Percentiles rank a stretch among this genome's conserved stretches.
These are phyloP conservation scores for Coriolopsis trogii DNA, from an alignment of 1,284 basidiomycete genomes.

Conservation along the genomic window DNA sequence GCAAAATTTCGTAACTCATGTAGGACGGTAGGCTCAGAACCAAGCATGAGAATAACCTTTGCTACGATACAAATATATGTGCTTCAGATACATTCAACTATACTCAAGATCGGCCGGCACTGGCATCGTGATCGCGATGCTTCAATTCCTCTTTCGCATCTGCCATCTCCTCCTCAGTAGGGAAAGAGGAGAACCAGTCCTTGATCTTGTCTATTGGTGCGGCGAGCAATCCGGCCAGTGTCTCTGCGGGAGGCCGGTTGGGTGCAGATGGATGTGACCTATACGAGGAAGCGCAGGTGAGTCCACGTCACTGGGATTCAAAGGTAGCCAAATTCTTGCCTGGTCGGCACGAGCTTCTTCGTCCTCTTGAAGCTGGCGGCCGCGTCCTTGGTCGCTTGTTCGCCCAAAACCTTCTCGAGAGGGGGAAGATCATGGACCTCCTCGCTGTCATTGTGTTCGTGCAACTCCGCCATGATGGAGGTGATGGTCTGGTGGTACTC, in stretches of 20 bases:
- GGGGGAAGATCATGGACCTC: conserved; percentile 57
- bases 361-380: conserved; percentile 55
- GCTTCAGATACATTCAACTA: neutral
- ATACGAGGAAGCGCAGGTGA: neutral
- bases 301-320: neutral
- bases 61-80: neutral
- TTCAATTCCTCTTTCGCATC: conserved; percentile 36
- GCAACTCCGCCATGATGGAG: conserved; percentile 49
- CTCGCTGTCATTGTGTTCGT: conserved; percentile 58
- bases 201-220: conserved; percentile 65
- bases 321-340: conserved; percentile 34
- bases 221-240: conserved; percentile 54
- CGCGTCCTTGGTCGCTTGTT: conserved; percentile 43
- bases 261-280: conserved; percentile 50
- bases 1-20: too few relatives aligned
- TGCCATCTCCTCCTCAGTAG: conserved; percentile 57
- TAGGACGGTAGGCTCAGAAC: too few relatives aligned
- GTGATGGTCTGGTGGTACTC: conserved; percentile 48
- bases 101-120: conserved; percentile 16
- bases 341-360: conserved; percentile 67
- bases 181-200: conserved; percentile 60
- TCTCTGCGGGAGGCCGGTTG: conserved; percentile 64
- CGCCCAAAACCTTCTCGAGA: conserved; percentile 50
- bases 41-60: too few relatives aligned
- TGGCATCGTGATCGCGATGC: conserved; percentile 33